Percentiles rank a stretch among this genome's conserved stretches.
phyloP scores from a whole-genome alignment of 805 yeast species.

The Wickerhamiella hasegawae region DNA sequence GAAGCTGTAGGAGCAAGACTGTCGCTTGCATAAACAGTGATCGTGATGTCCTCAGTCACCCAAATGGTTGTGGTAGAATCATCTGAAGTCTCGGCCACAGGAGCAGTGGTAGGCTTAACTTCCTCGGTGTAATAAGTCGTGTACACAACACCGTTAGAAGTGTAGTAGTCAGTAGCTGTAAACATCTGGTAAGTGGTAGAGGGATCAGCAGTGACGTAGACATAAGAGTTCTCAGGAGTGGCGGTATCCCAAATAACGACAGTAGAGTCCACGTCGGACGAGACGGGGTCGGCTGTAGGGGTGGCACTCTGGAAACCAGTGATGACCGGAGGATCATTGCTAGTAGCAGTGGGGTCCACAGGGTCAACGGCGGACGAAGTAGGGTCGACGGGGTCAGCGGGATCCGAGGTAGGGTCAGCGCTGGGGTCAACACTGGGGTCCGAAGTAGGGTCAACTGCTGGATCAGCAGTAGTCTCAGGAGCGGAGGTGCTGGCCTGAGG shows the following conservation, averaged over 20 bases:
- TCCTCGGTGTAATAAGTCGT: background rate
- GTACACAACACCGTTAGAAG: background rate
- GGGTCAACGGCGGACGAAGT: no score
- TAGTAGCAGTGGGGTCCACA: conserved; percentile 1
- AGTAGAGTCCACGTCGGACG: background rate
- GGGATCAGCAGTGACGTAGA: background rate
- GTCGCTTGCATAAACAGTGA: background rate
- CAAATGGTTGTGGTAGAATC: background rate
- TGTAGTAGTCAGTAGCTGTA: background rate
- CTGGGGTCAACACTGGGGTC: background rate
- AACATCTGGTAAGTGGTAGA: background rate
- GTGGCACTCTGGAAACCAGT: background rate
- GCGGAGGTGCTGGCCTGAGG: background rate
- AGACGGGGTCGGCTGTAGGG: background rate
- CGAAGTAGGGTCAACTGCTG: background rate
- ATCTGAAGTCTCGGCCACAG: no score
- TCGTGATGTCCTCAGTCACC: background rate
- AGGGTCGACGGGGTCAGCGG: no score
- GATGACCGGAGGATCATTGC: background rate
- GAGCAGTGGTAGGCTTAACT: background rate
- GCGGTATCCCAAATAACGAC: background rate
- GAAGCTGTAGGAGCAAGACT: background rate
- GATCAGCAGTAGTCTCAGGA: background rate
- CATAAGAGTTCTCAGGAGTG: background rate
- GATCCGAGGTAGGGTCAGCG: no score